A percentile compares a stretch with the other conserved stretches of the same genome.
Conservation (phyloP, 2,329 filamentous ascomycete genomes). For the Didymella sp. region DNA sequence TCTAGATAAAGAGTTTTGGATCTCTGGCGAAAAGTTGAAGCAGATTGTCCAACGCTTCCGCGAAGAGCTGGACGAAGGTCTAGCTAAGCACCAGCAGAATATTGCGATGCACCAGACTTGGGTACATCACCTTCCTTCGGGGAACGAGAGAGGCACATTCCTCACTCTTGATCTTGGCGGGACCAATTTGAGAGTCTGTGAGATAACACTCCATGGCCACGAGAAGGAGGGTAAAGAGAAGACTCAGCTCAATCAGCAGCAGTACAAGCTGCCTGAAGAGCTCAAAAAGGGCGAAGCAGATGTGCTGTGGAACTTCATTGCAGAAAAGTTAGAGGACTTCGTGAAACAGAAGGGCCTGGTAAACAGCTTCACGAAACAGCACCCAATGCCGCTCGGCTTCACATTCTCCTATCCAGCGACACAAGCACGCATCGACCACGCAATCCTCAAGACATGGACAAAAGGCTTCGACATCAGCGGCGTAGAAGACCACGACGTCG, state of each 20-base stretch:
- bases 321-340: slow-evolving; percentile 90
- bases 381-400: slow-evolving; percentile 82
- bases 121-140: slow-evolving; percentile 89
- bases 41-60: slow-evolving; percentile 32
- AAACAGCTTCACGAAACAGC: slow-evolving; percentile 65
- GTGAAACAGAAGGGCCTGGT: slow-evolving; percentile 81
- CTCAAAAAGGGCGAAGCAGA: slow-evolving; percentile 84
- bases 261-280: slow-evolving; percentile 93
- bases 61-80: slow-evolving; percentile 37
- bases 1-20: slow-evolving; percentile 37
- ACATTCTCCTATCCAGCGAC: slow-evolving; percentile 96
- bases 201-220: slow-evolving; percentile 85
- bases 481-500: slow-evolving; percentile 89
- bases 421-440: slow-evolving; percentile 92
- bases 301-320: slow-evolving; percentile 93
- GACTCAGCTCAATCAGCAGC: slow-evolving; percentile 80
- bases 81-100: slow-evolving; percentile 27
- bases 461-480: slow-evolving; percentile 96
- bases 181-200: slow-evolving; percentile 93
- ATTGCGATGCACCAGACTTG: slow-evolving; percentile 94
- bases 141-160: slow-evolving; percentile 85
- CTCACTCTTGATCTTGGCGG: slow-evolving; percentile 95
- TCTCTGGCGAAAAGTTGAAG: slow-evolving; percentile 30
- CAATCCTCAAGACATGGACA: slow-evolving; percentile 92
- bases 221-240: slow-evolving; percentile 80